Conservation (phyloP, 345 rosid species). For the Conringia planisiliqua region DNA sequence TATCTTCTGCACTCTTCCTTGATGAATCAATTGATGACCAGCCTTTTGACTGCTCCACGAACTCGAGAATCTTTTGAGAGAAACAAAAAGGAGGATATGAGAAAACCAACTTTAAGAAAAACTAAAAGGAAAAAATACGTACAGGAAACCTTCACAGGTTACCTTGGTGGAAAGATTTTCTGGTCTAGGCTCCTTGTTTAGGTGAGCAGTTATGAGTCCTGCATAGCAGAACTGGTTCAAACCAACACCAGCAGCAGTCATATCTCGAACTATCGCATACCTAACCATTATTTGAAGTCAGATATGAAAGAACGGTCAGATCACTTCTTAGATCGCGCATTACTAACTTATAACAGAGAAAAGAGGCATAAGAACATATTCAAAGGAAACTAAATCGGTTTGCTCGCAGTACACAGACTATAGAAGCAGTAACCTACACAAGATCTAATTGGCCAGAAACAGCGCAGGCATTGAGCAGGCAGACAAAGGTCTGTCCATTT, state of each 20-base stretch:
- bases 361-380: not conserved
- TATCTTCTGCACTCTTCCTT: constrained; percentile 55
- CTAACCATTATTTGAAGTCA: constrained; percentile 37
- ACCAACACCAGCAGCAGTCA: constrained; percentile 96
- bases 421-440: constrained; percentile 60
- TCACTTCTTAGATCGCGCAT: not conserved
- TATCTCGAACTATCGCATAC: constrained; percentile 86
- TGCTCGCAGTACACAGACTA: not conserved
- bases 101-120: constrained; percentile 1
- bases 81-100: constrained; percentile 2
- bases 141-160: constrained; percentile 1
- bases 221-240: constrained; percentile 97
- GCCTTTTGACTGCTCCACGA: constrained; percentile 82
- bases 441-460: constrained; percentile 78
- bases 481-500: constrained; percentile 78
- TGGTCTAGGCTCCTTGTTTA: constrained; percentile 63
- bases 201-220: constrained; percentile 81
- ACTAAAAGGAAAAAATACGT: not conserved
- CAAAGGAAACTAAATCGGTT: not conserved
- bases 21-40: constrained; percentile 79
- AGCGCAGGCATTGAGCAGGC: constrained; percentile 89
- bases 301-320: not conserved
- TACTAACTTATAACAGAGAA: not conserved
- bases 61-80: constrained; percentile 66
- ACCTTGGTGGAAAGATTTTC: constrained; percentile 72